Percentiles rank a stretch among this genome's conserved stretches.
phyloP scores from a whole-genome alignment of 768 basidiomycete genomes.

The Myochromella boudieri region DNA sequence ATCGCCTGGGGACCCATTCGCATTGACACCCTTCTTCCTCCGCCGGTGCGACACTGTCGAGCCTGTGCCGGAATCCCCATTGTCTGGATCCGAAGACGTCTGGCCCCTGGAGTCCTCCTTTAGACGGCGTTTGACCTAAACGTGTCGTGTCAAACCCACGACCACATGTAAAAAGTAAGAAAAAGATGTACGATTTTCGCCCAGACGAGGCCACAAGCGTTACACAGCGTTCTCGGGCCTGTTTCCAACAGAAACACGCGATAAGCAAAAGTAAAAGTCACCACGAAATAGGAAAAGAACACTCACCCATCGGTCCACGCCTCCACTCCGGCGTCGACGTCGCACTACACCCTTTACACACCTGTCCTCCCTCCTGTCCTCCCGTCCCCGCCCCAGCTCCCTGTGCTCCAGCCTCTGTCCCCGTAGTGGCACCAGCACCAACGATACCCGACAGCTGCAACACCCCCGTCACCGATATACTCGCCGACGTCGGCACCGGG shows the following conservation, averaged over 20 bases:
- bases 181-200: constrained; percentile 70
- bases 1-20: too few species aligned
- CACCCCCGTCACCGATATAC: too few species aligned
- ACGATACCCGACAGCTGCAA: too few species aligned
- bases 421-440: too few species aligned
- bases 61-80: too few species aligned
- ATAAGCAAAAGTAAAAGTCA: neutral
- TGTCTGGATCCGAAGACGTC: too few species aligned
- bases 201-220: constrained; percentile 85
- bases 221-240: constrained; percentile 84
- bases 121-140: constrained; percentile 19
- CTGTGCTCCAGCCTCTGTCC: neutral
- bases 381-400: neutral
- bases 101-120: too few species aligned
- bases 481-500: too few species aligned
- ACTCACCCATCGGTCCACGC: constrained; percentile 75
- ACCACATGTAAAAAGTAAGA: neutral
- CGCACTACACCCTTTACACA: constrained; percentile 77
- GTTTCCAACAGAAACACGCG: neutral
- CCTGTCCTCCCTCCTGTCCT: constrained; percentile 55
- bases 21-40: too few species aligned
- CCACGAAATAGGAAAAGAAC: neutral
- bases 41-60: too few species aligned
- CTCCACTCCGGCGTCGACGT: constrained; percentile 90
- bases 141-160: neutral